Conservation (phyloP, 352 stramenopile genomes). For the Phytophthora rubi region DNA sequence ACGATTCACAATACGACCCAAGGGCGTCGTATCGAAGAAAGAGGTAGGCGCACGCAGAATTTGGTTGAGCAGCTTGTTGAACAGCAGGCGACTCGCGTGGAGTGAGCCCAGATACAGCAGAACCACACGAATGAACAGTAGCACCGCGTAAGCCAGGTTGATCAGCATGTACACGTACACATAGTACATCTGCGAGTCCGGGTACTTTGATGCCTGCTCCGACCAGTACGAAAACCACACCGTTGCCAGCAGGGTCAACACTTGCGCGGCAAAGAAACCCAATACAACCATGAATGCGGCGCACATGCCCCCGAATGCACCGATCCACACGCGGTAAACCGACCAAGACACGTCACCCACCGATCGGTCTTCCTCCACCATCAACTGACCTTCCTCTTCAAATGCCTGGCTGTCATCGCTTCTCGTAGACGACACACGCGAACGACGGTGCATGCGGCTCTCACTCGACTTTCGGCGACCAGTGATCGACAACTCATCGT, state of each 20-base stretch:
- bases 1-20: slow-evolving; percentile 73
- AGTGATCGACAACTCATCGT: slow-evolving; percentile 40
- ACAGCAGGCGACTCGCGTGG: slow-evolving; percentile 64
- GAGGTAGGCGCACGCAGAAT: slow-evolving; percentile 53
- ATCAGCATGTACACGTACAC: slow-evolving; percentile 87
- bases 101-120: slow-evolving; percentile 70
- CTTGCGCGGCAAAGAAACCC: slow-evolving; percentile 58
- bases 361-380: slow-evolving; percentile 76
- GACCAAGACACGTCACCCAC: slow-evolving; percentile 75
- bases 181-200: slow-evolving; percentile 78
- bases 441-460: slow-evolving; percentile 41
- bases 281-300: slow-evolving; percentile 59
- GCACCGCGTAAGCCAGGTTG: slow-evolving; percentile 59
- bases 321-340: slow-evolving; percentile 72
- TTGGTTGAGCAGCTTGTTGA: slow-evolving; percentile 60
- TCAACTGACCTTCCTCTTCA: slow-evolving; percentile 49
- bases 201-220: slow-evolving; percentile 60
- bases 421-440: slow-evolving; percentile 58
- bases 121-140: slow-evolving; percentile 68
- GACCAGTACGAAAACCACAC: slow-evolving; percentile 96
- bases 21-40: slow-evolving; percentile 73
- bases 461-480: slow-evolving; percentile 32
- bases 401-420: slow-evolving; percentile 59
- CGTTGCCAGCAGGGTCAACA: slow-evolving; percentile 60
- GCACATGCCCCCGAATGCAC: slow-evolving; percentile 63